Evolutionary conservation across 768 basidiomycete species (phyloP).

Genomic region (Lentinula sp.): DNA sequence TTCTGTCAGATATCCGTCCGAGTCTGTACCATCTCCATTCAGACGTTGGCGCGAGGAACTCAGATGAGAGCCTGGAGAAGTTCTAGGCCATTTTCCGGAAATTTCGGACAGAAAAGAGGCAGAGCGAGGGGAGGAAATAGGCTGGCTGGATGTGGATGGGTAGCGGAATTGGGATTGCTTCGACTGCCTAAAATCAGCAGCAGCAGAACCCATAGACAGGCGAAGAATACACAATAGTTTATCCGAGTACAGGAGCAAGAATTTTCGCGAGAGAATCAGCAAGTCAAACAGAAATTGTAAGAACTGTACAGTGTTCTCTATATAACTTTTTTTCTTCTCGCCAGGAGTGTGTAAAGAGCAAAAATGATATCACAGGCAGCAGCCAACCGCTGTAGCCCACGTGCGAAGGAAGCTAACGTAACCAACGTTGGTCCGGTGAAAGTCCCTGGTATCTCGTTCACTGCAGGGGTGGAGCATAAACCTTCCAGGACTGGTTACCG

Average conservation of each 20-base stretch:
- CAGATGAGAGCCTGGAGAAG: background rate
- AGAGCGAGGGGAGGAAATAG: slow-evolving; percentile 13
- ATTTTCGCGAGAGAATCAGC: background rate
- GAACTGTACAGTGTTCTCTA: background rate
- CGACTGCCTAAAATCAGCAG: background rate
- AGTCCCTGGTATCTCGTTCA: background rate
- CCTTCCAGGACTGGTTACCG: background rate
- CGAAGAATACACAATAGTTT: background rate
- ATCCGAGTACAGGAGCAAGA: background rate
- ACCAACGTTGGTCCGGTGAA: background rate
- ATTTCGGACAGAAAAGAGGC: slow-evolving; percentile 6
- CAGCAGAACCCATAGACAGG: slow-evolving; percentile 1
- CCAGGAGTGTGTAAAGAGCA: background rate
- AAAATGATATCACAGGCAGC: background rate
- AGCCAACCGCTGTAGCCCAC: slow-evolving; percentile 1
- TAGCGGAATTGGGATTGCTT: background rate
- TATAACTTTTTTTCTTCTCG: slow-evolving; percentile 1
- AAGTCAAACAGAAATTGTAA: slow-evolving; percentile 1
- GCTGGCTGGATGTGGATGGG: slow-evolving; percentile 12
- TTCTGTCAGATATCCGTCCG: slow-evolving; percentile 7
- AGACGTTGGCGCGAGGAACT: background rate
- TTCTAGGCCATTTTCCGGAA: background rate
- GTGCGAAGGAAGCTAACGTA: background rate
- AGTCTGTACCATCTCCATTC: background rate
- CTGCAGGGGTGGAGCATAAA: background rate